phyloP scores from a whole-genome alignment of 306 rosid species.

The Trifolium pratense region DNA sequence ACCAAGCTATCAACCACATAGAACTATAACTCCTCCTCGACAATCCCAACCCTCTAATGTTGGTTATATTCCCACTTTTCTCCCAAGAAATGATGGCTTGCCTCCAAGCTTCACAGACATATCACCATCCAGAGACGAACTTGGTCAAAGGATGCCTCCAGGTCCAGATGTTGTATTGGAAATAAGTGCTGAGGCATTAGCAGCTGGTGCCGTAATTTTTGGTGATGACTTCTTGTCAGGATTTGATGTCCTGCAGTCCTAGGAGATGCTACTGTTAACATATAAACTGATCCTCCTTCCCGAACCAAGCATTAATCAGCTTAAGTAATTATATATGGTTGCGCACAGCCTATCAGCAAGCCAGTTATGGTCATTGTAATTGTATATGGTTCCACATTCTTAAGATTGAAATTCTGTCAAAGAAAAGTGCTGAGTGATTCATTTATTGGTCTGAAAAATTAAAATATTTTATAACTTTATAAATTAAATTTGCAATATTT shows the following conservation, averaged over 20 bases:
- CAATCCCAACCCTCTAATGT: constrained; percentile 66
- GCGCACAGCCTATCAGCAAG: not conserved
- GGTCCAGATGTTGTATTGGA: constrained; percentile 62
- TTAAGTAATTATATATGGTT: constrained; percentile 30
- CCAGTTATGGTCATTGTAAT: not conserved
- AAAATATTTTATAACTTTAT: not conserved
- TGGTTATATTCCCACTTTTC: constrained; percentile 63
- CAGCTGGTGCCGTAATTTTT: constrained; percentile 82
- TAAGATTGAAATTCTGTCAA: not conserved
- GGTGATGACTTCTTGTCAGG: constrained; percentile 88
- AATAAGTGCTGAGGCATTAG: constrained; percentile 78
- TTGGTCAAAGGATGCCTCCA: constrained; percentile 44
- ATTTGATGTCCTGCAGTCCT: constrained; percentile 55
- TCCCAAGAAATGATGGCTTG: constrained; percentile 53
- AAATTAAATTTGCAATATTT: constrained; percentile 19
- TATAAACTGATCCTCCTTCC: constrained; percentile 57
- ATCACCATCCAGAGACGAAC: constrained; percentile 53
- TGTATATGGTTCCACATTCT: constrained; percentile 21
- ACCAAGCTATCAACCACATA: constrained; percentile 55
- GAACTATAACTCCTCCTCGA: constrained; percentile 61
- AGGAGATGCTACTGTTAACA: constrained; percentile 51
- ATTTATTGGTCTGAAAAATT: constrained; percentile 9
- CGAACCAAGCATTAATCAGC: constrained; percentile 41
- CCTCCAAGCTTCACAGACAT: constrained; percentile 50
- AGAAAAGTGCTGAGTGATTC: not conserved